Evolutionary conservation across 345 rosid species (phyloP).

Genomic region (Euclidium syriacum): DNA sequence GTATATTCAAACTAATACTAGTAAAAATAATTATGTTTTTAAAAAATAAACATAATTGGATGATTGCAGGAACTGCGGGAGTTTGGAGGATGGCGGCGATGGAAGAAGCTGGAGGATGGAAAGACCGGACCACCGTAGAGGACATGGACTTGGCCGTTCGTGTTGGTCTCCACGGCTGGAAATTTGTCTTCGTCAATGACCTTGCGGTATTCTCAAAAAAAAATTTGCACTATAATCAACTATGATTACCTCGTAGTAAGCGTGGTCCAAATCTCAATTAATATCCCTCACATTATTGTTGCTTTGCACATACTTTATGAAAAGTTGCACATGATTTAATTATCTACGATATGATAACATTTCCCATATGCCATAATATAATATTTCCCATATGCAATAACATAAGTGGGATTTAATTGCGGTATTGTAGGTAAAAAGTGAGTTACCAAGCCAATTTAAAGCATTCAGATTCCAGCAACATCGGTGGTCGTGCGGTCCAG

Average conservation of each 20-base stretch:
- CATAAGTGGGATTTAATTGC: background rate
- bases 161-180: conserved; percentile 90
- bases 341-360: background rate
- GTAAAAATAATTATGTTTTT: background rate
- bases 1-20: no score
- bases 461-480: conserved; percentile 60
- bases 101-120: conserved; percentile 99
- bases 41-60: background rate
- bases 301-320: conserved; percentile 8
- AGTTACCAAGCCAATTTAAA: conserved; percentile 54
- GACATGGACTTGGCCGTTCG: conserved; percentile 99
- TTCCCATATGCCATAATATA: background rate
- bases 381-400: background rate
- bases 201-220: conserved; percentile 43
- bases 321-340: background rate
- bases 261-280: conserved; percentile 2
- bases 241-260: conserved; percentile 3
- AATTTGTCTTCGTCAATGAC: conserved; percentile 82
- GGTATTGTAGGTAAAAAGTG: conserved; percentile 48
- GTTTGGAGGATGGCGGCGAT: conserved; percentile 96
- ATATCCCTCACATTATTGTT: conserved; percentile 18
- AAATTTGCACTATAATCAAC: background rate
- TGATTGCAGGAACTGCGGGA: conserved; percentile 74
- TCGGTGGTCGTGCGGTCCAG: conserved; percentile 73
- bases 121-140: conserved; percentile 94